phyloP scores from a whole-genome alignment of 2,329 filamentous ascomycete species.

The Sporothrix variecibatus region DNA sequence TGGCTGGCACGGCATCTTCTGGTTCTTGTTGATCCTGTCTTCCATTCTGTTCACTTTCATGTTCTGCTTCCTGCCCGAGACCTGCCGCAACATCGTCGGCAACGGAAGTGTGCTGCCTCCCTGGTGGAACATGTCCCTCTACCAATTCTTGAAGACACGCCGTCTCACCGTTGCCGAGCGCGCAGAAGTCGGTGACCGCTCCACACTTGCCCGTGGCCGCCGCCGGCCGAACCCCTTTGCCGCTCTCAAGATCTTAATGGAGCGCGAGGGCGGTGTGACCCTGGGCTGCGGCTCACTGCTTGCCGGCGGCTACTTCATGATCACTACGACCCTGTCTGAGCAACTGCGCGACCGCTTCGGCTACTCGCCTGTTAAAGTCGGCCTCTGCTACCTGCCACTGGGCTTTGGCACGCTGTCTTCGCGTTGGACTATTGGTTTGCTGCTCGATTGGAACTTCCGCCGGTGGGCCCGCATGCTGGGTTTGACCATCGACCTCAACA shows the following conservation, averaged over 20 bases:
- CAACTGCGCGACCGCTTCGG: conserved; percentile 30
- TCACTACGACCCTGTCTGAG: conserved; percentile 34
- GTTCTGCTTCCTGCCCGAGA: conserved; percentile 51
- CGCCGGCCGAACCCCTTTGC: conserved; percentile 35
- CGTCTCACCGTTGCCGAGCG: conserved; percentile 14
- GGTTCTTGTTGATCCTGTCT: conserved; percentile 53
- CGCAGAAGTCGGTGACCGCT: conserved; percentile 3
- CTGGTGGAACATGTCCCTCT: conserved; percentile 30
- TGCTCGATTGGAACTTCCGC: conserved; percentile 33
- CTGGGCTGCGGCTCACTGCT: conserved; percentile 34
- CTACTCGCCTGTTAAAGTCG: conserved; percentile 29
- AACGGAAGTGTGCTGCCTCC: conserved; percentile 44
- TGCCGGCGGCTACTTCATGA: conserved; percentile 35
- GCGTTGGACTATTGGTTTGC: conserved; percentile 29
- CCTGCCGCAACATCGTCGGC: conserved; percentile 51
- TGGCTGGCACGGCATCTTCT: conserved; percentile 58
- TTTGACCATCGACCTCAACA: conserved; percentile 27
- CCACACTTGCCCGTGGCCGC: conserved; percentile 25
- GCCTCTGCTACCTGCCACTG: conserved; percentile 32
- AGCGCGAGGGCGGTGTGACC: conserved; percentile 35
- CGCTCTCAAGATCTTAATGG: conserved; percentile 34
- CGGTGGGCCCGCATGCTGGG: conserved; percentile 29
- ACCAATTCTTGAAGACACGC: conserved; percentile 25
- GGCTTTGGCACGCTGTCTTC: conserved; percentile 31
- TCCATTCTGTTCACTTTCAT: conserved; percentile 39